Conservation (phyloP, 148 eudicot genomes). For the Diospyros lotus region DNA sequence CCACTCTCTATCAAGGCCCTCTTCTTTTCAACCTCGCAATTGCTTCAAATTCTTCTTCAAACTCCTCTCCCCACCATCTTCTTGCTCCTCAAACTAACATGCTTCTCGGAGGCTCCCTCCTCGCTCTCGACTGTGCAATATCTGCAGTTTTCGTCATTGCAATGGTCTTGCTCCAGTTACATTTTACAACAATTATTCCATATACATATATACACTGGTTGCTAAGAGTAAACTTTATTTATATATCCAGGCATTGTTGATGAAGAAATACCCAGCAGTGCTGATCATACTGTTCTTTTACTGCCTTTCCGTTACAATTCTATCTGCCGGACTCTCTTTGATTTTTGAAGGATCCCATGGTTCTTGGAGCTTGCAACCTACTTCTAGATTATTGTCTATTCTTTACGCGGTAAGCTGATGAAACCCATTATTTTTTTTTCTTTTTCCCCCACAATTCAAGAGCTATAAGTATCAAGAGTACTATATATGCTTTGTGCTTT, state of each 20-base stretch:
- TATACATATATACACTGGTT: background rate
- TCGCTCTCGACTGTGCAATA: background rate
- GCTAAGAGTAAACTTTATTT: background rate
- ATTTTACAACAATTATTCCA: background rate
- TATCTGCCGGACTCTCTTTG: slow-evolving; percentile 23
- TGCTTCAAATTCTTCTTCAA: background rate
- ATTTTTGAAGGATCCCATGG: slow-evolving; percentile 21
- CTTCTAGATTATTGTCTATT: no score
- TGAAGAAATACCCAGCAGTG: slow-evolving; percentile 34
- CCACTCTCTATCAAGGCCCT: slow-evolving; percentile 12
- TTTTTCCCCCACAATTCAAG: no score
- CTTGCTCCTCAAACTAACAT: background rate
- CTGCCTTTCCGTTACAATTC: slow-evolving; percentile 23
- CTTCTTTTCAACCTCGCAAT: background rate
- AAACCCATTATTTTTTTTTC: no score
- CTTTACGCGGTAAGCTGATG: no score
- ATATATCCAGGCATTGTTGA: slow-evolving; percentile 26
- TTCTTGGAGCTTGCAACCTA: slow-evolving; percentile 25
- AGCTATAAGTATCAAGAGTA: no score
- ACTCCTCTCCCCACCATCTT: background rate
- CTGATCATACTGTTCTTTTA: slow-evolving; percentile 25
- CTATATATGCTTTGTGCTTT: no score
- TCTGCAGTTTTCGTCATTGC: slow-evolving; percentile 1
- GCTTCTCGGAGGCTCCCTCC: slow-evolving; percentile 11
- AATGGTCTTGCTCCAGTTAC: slow-evolving; percentile 10